Evolutionary conservation across 1,284 basidiomycete genomes (phyloP).

Genomic region (Thecaphora frezii): DNA sequence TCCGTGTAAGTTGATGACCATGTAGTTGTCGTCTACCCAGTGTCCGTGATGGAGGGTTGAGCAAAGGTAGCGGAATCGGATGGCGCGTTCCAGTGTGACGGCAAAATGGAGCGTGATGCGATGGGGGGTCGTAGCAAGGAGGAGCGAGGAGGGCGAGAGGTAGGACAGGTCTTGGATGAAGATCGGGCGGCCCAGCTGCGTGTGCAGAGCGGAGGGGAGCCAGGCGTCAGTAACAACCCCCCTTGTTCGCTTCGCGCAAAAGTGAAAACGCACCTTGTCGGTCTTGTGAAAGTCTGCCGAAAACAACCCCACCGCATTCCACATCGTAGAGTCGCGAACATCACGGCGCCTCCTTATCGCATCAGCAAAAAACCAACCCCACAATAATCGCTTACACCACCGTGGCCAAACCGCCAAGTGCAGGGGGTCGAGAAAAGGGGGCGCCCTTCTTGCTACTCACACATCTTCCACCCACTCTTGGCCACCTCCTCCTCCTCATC

Average conservation of each 20-base stretch:
- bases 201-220: neutral
- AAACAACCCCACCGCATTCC: neutral
- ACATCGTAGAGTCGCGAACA: neutral
- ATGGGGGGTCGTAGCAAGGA: conserved; percentile 43
- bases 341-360: no score
- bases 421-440: neutral
- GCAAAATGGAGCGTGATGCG: conserved; percentile 54
- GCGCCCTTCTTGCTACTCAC: neutral
- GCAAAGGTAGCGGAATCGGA: conserved; percentile 44
- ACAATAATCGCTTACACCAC: no score
- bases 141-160: conserved; percentile 41
- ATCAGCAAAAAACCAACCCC: no score
- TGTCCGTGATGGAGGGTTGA: conserved; percentile 32
- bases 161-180: conserved; percentile 55
- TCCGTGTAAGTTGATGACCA: conserved; percentile 54
- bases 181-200: conserved; percentile 45
- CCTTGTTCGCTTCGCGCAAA: no score
- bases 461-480: conserved; percentile 54
- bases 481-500: conserved; percentile 48
- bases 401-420: neutral
- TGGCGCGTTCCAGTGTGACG: conserved; percentile 51
- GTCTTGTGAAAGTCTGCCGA: conserved; percentile 47
- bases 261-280: conserved; percentile 29
- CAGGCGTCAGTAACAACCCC: no score
- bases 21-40: conserved; percentile 55